phyloP scores from a whole-genome alignment of 768 basidiomycete species.

The Suillus luteus region DNA sequence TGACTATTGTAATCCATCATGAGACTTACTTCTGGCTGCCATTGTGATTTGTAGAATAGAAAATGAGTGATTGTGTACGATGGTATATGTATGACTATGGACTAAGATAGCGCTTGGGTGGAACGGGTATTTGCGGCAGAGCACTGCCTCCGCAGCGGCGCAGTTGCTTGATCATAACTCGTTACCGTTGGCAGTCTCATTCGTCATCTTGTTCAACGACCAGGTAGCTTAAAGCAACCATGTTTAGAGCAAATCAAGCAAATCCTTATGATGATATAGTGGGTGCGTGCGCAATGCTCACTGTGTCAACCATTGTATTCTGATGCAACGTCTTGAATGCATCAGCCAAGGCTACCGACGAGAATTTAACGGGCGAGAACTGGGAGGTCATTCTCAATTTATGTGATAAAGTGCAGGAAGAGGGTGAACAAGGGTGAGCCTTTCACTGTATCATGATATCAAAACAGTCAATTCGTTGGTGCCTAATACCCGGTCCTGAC shows the following conservation, averaged over 20 bases:
- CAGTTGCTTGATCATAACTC: slow-evolving; percentile 2
- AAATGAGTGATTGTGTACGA: slow-evolving; percentile 8
- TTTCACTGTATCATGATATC: slow-evolving; percentile 6
- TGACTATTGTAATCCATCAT: neutral
- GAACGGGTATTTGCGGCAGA: slow-evolving; percentile 14
- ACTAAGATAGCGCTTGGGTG: slow-evolving; percentile 1
- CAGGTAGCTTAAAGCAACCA: slow-evolving; percentile 31
- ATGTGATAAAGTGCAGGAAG: slow-evolving; percentile 95
- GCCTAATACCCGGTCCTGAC: slow-evolving; percentile 20
- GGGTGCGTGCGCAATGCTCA: slow-evolving; percentile 52
- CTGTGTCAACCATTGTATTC: slow-evolving; percentile 6
- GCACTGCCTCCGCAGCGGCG: slow-evolving; percentile 35
- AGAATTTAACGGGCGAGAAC: slow-evolving; percentile 91
- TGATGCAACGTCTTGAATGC: neutral
- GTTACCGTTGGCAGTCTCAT: neutral
- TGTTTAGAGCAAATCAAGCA: slow-evolving; percentile 70
- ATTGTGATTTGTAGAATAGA: slow-evolving; percentile 31
- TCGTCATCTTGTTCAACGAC: slow-evolving; percentile 19
- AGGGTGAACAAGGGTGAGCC: slow-evolving; percentile 80
- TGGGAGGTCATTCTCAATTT: slow-evolving; percentile 94
- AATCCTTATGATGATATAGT: slow-evolving; percentile 93
- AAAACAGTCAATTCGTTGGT: neutral
- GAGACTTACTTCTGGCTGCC: slow-evolving; percentile 58
- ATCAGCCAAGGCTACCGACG: slow-evolving; percentile 93
- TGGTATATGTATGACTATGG: slow-evolving; percentile 1